Conservation (phyloP, 1,284 basidiomycete genomes). For the Earliella scabrosa region DNA sequence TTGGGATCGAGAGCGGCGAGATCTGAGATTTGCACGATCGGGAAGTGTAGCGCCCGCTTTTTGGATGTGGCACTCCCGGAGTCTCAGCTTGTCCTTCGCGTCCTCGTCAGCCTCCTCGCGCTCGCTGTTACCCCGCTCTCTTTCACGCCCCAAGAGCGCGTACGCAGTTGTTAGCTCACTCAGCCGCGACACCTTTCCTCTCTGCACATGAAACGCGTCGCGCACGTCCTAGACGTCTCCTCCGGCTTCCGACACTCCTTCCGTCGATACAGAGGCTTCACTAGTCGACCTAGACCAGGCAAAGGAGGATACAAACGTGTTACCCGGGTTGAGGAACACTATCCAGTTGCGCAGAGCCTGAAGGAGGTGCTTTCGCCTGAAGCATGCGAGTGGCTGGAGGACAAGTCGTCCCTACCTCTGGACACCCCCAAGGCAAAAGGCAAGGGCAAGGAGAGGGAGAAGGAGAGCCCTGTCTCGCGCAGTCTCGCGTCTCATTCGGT, state of each 20-base stretch:
- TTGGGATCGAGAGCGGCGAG: neutral
- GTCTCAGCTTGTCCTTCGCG: neutral
- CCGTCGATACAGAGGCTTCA: constrained; percentile 6
- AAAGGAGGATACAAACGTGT: neutral
- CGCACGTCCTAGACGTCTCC: constrained; percentile 12
- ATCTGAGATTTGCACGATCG: constrained; percentile 11
- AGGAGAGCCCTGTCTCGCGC: neutral
- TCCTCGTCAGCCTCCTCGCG: neutral
- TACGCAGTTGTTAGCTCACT: too few species aligned
- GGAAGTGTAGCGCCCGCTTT: constrained; percentile 11
- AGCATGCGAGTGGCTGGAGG: constrained; percentile 13
- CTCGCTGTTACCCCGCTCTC: too few species aligned
- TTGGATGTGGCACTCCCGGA: neutral
- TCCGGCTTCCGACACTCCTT: constrained; percentile 9
- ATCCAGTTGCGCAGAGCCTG: constrained; percentile 8
- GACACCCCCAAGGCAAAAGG: too few species aligned
- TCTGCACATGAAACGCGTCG: constrained; percentile 15
- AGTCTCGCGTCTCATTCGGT: neutral
- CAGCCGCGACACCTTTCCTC: too few species aligned
- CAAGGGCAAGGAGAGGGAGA: constrained; percentile 2
- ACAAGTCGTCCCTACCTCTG: too few species aligned
- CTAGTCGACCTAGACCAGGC: neutral
- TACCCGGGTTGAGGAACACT: neutral
- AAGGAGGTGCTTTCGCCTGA: constrained; percentile 17
- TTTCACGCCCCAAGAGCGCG: too few species aligned